Conservation (phyloP, 352 stramenopile genomes). For the Peronosclerospora sorghi region DNA sequence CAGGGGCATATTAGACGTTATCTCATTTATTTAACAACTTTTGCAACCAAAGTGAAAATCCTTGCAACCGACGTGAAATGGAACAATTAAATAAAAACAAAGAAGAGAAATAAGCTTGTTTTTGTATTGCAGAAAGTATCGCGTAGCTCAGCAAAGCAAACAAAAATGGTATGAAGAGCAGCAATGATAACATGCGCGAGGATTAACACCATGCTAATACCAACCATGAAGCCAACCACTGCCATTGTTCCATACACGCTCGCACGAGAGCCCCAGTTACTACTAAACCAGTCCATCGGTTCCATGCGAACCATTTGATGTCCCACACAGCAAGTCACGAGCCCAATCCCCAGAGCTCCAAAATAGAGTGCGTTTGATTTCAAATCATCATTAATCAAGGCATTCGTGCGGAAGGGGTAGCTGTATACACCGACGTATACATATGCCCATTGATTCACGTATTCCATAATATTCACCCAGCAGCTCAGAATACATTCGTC, state of each 20-base stretch:
- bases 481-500: too few relatives aligned
- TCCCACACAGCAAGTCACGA: constrained; percentile 50
- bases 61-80: too few relatives aligned
- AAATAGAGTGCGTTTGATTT: constrained; percentile 73
- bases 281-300: constrained; percentile 42
- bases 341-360: constrained; percentile 69
- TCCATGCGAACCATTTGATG: constrained; percentile 60
- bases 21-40: too few relatives aligned
- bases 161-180: too few relatives aligned
- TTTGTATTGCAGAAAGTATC: too few relatives aligned
- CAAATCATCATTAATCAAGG: constrained; percentile 86
- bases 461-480: too few relatives aligned
- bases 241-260: constrained; percentile 47
- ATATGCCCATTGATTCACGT: too few relatives aligned
- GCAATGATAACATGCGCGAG: constrained; percentile 75
- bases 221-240: constrained; percentile 66
- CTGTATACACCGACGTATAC: too few relatives aligned
- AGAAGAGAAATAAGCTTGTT: too few relatives aligned
- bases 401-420: constrained; percentile 74
- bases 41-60: too few relatives aligned
- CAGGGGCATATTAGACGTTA: too few relatives aligned
- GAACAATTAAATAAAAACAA: too few relatives aligned
- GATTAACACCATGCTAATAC: constrained; percentile 75
- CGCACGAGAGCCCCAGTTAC: constrained; percentile 36
- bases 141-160: constrained; percentile 78